Evolutionary conservation across 345 rosid species (phyloP).

Genomic region (Pelargonium nanum): DNA sequence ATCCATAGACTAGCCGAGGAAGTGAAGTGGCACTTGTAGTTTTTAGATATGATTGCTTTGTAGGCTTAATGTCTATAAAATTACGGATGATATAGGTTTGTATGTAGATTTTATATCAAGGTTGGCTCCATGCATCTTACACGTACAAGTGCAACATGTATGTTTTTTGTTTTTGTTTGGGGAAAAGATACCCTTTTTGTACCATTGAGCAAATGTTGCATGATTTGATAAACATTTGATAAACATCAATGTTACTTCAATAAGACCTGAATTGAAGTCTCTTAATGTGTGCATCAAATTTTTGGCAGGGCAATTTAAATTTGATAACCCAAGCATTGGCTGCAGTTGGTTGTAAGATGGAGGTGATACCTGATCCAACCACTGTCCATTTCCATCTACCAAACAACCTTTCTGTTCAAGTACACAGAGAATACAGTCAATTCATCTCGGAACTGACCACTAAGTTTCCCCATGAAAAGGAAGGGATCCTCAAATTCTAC

Average conservation of each 20-base stretch:
- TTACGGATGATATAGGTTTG: too few relatives aligned
- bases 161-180: too few relatives aligned
- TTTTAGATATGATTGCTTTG: too few relatives aligned
- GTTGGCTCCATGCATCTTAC: too few relatives aligned
- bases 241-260: slow-evolving; percentile 22
- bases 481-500: slow-evolving; percentile 75
- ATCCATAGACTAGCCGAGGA: too few relatives aligned
- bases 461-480: slow-evolving; percentile 81
- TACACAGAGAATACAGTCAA: slow-evolving; percentile 62
- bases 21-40: too few relatives aligned
- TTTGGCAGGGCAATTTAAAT: slow-evolving; percentile 70
- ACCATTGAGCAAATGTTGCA: too few relatives aligned
- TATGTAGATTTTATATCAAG: too few relatives aligned
- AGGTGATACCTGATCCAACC: slow-evolving; percentile 87
- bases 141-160: too few relatives aligned
- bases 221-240: too few relatives aligned
- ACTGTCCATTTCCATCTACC: slow-evolving; percentile 96
- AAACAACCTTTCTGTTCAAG: slow-evolving; percentile 53
- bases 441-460: slow-evolving; percentile 52
- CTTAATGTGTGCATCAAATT: neutral
- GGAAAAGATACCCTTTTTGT: too few relatives aligned
- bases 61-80: too few relatives aligned
- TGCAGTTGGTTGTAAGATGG: slow-evolving; percentile 83
- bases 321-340: slow-evolving; percentile 81
- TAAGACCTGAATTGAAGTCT: neutral